These are phyloP conservation scores for Corchorus olitorius DNA, from an alignment of 345 rosid species.

Conservation along the genomic window DNA sequence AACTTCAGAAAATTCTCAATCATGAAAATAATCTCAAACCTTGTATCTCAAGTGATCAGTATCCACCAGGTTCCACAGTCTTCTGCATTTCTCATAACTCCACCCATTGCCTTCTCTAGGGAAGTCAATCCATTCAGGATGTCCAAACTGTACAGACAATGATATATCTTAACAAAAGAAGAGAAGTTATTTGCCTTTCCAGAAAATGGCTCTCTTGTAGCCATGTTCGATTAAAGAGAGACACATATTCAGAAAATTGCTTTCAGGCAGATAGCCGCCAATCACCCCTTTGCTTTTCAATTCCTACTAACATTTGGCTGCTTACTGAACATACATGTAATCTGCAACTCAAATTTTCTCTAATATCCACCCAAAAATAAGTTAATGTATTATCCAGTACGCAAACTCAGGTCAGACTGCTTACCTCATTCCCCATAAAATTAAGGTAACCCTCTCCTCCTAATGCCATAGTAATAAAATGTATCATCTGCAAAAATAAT, in stretches of 20 bases:
- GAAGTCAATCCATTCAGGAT: conserved; percentile 88
- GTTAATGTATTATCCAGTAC: background rate
- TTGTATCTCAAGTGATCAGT: conserved; percentile 69
- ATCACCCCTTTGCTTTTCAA: background rate
- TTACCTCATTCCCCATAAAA: conserved; percentile 89
- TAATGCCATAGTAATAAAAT: conserved; percentile 72
- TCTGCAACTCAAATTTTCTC: background rate
- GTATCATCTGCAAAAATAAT: conserved; percentile 60
- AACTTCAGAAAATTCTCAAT: conserved; percentile 4
- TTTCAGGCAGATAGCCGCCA: conserved; percentile 10
- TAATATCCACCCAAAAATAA: background rate
- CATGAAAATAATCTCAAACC: conserved; percentile 37
- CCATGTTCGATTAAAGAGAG: conserved; percentile 2
- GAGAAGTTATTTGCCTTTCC: background rate
- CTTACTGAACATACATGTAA: no score
- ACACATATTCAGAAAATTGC: conserved; percentile 12
- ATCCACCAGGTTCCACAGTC: conserved; percentile 68
- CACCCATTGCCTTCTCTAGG: conserved; percentile 88
- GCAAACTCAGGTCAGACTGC: conserved; percentile 6
- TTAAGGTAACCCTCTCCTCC: conserved; percentile 88
- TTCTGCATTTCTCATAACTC: conserved; percentile 80
- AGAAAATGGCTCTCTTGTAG: background rate
- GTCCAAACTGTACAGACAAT: conserved; percentile 64
- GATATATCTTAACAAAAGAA: conserved; percentile 19
- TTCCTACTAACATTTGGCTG: background rate